Evolutionary conservation across 176 grass and related monocot species (phyloP).

Genomic region (Hsuehochloa calcarea): DNA sequence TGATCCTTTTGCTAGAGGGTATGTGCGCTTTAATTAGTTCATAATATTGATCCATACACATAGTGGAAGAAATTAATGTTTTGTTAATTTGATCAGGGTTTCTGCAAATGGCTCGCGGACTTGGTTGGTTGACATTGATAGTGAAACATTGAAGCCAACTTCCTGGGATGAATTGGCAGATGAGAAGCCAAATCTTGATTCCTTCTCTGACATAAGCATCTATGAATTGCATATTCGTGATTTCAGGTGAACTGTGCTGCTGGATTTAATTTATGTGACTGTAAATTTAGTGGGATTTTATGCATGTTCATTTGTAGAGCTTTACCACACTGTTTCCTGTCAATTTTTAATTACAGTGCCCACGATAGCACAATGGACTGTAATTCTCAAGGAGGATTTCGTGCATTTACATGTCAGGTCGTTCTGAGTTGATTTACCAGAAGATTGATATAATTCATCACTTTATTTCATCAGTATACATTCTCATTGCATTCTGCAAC

Average conservation of each 20-base stretch:
- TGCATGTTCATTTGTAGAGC: neutral
- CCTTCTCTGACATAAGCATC: conserved; percentile 89
- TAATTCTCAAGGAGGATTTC: conserved; percentile 57
- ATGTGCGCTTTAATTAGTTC: conserved; percentile 23
- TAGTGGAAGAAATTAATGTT: conserved; percentile 2
- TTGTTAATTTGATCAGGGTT: conserved; percentile 50
- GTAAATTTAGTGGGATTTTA: conserved; percentile 12
- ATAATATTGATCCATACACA: neutral
- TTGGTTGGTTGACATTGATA: conserved; percentile 72
- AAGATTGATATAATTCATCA: neutral
- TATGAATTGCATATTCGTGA: conserved; percentile 95
- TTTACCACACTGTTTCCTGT: neutral
- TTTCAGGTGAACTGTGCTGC: conserved; percentile 62
- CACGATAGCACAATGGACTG: conserved; percentile 57
- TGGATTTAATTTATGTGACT: neutral
- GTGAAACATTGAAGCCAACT: conserved; percentile 64
- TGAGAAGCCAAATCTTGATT: conserved; percentile 75
- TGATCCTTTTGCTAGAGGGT: conserved; percentile 95
- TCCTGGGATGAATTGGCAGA: conserved; percentile 70
- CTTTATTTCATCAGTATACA: neutral
- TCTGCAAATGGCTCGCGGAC: conserved; percentile 69
- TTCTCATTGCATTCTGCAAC: conserved; percentile 21
- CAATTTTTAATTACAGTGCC: conserved; percentile 48
- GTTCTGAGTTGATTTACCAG: conserved; percentile 7
- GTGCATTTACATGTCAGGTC: conserved; percentile 83